Base-by-base conservation (phyloP, 83 land plant genomes). In the Picea abies region DNA sequence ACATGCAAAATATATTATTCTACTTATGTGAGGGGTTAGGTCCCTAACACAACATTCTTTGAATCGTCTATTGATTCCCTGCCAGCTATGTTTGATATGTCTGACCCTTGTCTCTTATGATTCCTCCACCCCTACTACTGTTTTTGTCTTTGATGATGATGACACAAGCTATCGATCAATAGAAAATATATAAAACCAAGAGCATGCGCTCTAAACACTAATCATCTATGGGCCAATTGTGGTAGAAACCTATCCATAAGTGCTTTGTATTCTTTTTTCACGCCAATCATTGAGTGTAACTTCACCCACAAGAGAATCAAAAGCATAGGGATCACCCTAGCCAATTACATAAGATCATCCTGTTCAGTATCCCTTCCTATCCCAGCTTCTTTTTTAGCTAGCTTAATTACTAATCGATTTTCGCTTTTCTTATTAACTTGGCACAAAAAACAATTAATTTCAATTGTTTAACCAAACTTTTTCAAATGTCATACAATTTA, bases 291-390 rank as follows among this genome's bases (percentile, higher is more conserved):
- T 64, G 29, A 8, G 68, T 65, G 68, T 6, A 23, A 20, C n/a
- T 65, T 65, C 68, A 65, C 32, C 12, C 32, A 7, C 4, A 8
- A 65, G 29, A 65, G 32, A 65, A 65, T 7, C 1, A 65, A 25
- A 65, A 65, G 68, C 68, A 65, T 65, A 25, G 68, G 68, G 68
- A 65, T 20, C 68, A 65, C 44, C 44, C 44, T 41, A 41, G 35
- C 2, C 2, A 32, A 1, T 32, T 32, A 32, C 2, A 32, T 32
- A 32, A 32, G 35, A 32, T 32, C 35, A 32, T 32, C 35, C 0
- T 1, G 35, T 32, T 32, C 29, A 32, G 35, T 32, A 32, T 32
- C 35, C 35, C 35, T 1, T 32, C 35, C 35, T 1, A 32, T 32
- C 35, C 35, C 35, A 32, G 2, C 2, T 32, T 32, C 35, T 32